Percentiles rank a stretch among this genome's conserved stretches.
Evolutionary conservation across 2,329 filamentous ascomycete genomes (phyloP).

Genomic region (Diaporthe vaccinii): DNA sequence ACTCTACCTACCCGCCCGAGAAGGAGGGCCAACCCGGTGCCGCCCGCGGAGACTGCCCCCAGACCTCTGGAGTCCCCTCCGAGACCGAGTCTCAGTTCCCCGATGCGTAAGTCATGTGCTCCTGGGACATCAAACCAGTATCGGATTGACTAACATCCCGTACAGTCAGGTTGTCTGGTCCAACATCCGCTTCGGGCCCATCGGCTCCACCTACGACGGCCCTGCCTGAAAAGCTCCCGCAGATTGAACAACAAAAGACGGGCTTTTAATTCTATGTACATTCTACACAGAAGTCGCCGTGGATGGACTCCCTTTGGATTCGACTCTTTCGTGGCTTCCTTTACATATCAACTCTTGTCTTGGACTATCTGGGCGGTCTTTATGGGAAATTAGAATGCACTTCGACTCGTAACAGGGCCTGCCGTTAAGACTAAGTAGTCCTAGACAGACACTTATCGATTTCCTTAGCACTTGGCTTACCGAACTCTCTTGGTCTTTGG

Average conservation of each 20-base stretch:
- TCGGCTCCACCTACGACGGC: conserved; percentile 45
- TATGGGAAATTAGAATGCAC: not conserved
- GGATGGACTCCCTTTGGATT: not conserved
- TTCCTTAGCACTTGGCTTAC: not conserved
- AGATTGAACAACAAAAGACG: conserved; percentile 4
- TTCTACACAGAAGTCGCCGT: conserved; percentile 14
- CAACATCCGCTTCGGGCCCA: conserved; percentile 44
- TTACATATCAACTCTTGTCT: conserved; percentile 20
- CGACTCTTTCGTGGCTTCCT: not conserved
- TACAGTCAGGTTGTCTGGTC: conserved; percentile 44
- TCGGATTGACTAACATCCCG: not conserved
- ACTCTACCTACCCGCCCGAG: conserved; percentile 65
- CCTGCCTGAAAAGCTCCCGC: not conserved
- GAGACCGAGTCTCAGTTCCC: conserved; percentile 50
- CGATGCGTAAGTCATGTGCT: conserved; percentile 39
- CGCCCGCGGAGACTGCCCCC: conserved; percentile 58
- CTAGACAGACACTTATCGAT: not conserved
- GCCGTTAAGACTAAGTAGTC: not conserved
- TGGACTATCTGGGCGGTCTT: not conserved
- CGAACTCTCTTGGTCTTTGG: too few species aligned
- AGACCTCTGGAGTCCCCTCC: conserved; percentile 54
- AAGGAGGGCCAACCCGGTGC: conserved; percentile 58
- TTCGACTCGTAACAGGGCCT: too few species aligned
- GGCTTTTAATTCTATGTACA: conserved; percentile 15
- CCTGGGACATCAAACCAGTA: too few species aligned